Base-by-base conservation (phyloP, 78 protist species). In the Polysphondylium violaceum region DNA sequence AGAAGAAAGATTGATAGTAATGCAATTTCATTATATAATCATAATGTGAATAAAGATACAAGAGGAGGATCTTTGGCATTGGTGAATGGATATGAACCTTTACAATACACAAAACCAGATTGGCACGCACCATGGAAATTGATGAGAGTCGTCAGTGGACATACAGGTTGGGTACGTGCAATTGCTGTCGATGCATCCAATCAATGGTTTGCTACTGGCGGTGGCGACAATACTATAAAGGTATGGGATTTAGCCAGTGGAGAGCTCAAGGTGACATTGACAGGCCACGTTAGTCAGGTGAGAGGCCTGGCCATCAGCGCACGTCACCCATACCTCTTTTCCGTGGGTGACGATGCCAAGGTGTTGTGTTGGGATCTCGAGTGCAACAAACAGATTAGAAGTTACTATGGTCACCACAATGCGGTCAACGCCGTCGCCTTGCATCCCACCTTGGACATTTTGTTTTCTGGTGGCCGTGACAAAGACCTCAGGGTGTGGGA, bases 341-440 rank as follows among this genome's bases (percentile, higher is more conserved):
- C 98, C 0, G 97, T 36, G 1, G 99, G 98, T 33, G 99, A 98
- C 29, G 99, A 99, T 96, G 97, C 98, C 91, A 31, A 53, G 71
- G 98, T 99, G 50, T 68, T 93, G 38, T 98, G 99, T 86, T 99
- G 99, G 99, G 99, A 98, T 61, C 79, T 98, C 19, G 99, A 98
- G 44, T 0, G 16, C n/a, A 98, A 98, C 87, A 77, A 87, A 61
- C 93, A 73, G 16, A 59, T 97, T 25, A 77, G 98, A 3, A 58
- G 93, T 29, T 98, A 96, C 88, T 98, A 97, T 87, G 99, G 99
- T 8, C 99, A 99, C 59, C 72, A 78, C 12, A 63, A 77, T 8
- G 99, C 97, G 31, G 99, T 98, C 44, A 98, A 97, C 79, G 25
- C 88, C n/a, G 21, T 88, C 29, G 88, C 96, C 0, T 29, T 98